Evolutionary conservation across 2,329 filamentous ascomycete genomes (phyloP).

Genomic region (Thielaviopsis punctulata): DNA sequence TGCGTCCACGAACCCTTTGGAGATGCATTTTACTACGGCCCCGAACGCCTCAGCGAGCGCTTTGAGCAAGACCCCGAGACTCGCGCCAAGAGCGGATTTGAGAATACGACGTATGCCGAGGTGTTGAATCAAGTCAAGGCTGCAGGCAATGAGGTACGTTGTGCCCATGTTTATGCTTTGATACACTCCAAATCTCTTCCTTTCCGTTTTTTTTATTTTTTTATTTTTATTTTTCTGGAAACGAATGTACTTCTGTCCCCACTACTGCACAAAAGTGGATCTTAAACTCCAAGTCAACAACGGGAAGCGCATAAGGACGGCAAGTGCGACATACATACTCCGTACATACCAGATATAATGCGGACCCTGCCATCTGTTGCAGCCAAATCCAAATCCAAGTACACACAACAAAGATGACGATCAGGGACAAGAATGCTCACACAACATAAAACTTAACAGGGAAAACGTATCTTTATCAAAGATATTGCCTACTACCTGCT

Average conservation of each 20-base stretch:
- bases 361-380: too few species aligned
- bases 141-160: conserved; percentile 51
- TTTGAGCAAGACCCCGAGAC: conserved; percentile 50
- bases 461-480: conserved; percentile 92
- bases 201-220: conserved; percentile 7
- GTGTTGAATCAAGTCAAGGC: conserved; percentile 61
- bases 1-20: conserved; percentile 94
- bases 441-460: conserved; percentile 30
- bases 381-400: too few species aligned
- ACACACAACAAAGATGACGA: too few species aligned
- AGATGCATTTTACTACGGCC: conserved; percentile 90
- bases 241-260: neutral
- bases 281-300: too few species aligned
- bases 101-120: conserved; percentile 53
- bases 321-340: too few species aligned
- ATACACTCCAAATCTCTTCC: neutral
- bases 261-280: neutral
- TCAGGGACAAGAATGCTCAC: conserved; percentile 6
- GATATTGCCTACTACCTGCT: conserved; percentile 91
- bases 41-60: conserved; percentile 65
- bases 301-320: neutral
- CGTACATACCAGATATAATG: too few species aligned
- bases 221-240: conserved; percentile 2
- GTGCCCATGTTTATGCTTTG: neutral
- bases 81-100: conserved; percentile 46